Conservation (phyloP, 2,329 filamentous ascomycete species). For the Dactylonectria estremocensis region DNA sequence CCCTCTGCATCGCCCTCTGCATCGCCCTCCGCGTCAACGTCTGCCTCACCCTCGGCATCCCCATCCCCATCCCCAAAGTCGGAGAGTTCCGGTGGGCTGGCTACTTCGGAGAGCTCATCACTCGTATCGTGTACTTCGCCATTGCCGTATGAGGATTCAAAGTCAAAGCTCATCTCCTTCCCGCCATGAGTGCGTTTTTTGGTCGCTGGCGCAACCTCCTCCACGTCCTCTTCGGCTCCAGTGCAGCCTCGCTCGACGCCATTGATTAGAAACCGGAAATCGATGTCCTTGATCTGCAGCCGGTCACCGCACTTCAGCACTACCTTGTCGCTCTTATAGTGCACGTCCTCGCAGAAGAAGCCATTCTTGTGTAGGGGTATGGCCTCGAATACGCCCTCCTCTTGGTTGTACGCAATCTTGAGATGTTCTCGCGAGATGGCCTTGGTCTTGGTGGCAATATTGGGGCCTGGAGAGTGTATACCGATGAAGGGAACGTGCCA, state of each 20-base stretch:
- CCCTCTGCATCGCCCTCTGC: conserved; percentile 57
- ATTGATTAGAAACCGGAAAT: conserved; percentile 79
- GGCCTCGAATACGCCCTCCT: conserved; percentile 76
- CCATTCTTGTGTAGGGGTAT: conserved; percentile 75
- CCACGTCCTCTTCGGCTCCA: conserved; percentile 69
- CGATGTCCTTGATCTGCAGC: conserved; percentile 81
- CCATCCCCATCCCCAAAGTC: conserved; percentile 57
- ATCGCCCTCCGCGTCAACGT: conserved; percentile 57
- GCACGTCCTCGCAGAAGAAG: conserved; percentile 76
- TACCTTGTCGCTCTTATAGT: conserved; percentile 69
- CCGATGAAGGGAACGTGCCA: conserved; percentile 76
- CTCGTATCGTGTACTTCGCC: conserved; percentile 71
- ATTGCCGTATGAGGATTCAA: conserved; percentile 74
- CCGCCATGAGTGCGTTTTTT: conserved; percentile 69
- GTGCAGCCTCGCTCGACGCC: conserved; percentile 71
- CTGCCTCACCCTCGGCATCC: conserved; percentile 56
- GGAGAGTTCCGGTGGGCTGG: conserved; percentile 59
- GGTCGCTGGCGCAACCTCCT: conserved; percentile 58
- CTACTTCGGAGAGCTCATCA: conserved; percentile 64
- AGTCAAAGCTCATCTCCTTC: conserved; percentile 82
- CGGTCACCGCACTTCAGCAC: conserved; percentile 74
- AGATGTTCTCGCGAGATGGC: conserved; percentile 82
- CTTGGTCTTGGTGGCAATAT: conserved; percentile 75
- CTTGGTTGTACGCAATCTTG: conserved; percentile 79
- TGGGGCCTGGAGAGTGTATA: conserved; percentile 78